These are phyloP conservation scores for Xylaria nigripes DNA, from an alignment of 495 filamentous ascomycete genomes.

Conservation along the genomic window DNA sequence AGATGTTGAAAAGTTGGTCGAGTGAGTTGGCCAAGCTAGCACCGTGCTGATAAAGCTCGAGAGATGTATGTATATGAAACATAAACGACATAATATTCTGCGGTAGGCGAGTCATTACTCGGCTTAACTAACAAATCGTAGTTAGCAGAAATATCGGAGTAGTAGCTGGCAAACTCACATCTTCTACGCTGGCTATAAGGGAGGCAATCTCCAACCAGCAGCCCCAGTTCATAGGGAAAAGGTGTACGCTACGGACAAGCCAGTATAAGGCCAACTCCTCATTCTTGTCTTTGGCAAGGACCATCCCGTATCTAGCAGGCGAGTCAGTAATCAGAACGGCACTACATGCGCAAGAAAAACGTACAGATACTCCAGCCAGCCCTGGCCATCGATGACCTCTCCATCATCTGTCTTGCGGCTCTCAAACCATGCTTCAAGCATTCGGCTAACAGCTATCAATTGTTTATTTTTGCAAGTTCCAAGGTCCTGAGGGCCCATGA, in stretches of 20 bases:
- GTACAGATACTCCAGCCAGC: conserved; percentile 87
- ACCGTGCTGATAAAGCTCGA: conserved; percentile 83
- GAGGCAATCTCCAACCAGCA: conserved; percentile 87
- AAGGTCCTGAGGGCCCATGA: conserved; percentile 85
- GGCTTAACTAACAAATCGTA: conserved; percentile 39
- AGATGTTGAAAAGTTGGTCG: conserved; percentile 68
- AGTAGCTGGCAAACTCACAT: conserved; percentile 46
- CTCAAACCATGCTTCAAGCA: conserved; percentile 68
- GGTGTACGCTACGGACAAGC: conserved; percentile 73
- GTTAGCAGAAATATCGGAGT: conserved; percentile 10
- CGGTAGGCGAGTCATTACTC: conserved; percentile 53
- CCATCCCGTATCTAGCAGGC: conserved; percentile 58
- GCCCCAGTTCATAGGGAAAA: conserved; percentile 91
- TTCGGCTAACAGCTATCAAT: conserved; percentile 61
- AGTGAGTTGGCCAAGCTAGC: conserved; percentile 62
- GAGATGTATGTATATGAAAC: conserved; percentile 81
- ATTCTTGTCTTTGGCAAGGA: conserved; percentile 84
- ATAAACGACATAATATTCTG: conserved; percentile 88
- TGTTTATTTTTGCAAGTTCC: conserved; percentile 78
- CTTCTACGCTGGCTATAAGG: conserved; percentile 64
- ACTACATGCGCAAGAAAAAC: background rate
- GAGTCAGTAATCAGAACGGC: background rate
- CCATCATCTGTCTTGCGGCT: conserved; percentile 50
- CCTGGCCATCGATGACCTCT: conserved; percentile 56
- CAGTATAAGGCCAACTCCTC: conserved; percentile 73